Base-by-base conservation (phyloP, 2,329 filamentous ascomycete species). In the Claviceps capensis region DNA sequence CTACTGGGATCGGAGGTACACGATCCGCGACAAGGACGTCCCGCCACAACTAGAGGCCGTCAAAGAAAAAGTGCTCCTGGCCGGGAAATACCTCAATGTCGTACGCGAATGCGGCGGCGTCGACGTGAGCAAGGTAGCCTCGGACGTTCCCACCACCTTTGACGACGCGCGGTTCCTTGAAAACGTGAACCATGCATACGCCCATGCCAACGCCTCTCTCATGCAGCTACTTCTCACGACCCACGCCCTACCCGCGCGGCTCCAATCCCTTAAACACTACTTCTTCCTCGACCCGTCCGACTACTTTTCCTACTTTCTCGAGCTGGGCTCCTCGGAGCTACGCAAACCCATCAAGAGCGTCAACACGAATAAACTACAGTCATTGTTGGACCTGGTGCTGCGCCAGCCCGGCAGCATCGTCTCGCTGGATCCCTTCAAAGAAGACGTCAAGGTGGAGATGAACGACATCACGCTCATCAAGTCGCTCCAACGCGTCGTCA, bases 1-100 rank as follows among this genome's bases (percentile, higher is more conserved):
- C 63, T 98, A 98, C 67, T 98, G 93, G 93, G 93, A 98, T 66
- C 88, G 95, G 63, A 79, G 93, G 56, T 98, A 98, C 64, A 97
- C 93, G 4, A 85, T 98, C 56, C 84, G 93, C 54, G 88, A 95
- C 55, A 82, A 88, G 48, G 86, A 95, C 54, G 83, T 97, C 1
- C 93, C 93, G 3, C 90, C 91, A 8, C 93, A 98, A 64, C 78
- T 98, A 4, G 86, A 93, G 63, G 82, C 79, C 30, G 85, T 97
- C 58, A 93, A 93, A 64, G 90, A 95, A 59, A 96, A 96, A 67
- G 91, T 97, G 1, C 75, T 98, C 2, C 76, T 98, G 37, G 93
- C 93, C 17, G 93, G 93, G 41, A 98, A 98, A 66, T 98, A 98
- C 64, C 79, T 98, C 49, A 98, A 98, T 59, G 93, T 98, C 3